phyloP scores from a whole-genome alignment of 345 rosid species.

The Angophora floribunda region DNA sequence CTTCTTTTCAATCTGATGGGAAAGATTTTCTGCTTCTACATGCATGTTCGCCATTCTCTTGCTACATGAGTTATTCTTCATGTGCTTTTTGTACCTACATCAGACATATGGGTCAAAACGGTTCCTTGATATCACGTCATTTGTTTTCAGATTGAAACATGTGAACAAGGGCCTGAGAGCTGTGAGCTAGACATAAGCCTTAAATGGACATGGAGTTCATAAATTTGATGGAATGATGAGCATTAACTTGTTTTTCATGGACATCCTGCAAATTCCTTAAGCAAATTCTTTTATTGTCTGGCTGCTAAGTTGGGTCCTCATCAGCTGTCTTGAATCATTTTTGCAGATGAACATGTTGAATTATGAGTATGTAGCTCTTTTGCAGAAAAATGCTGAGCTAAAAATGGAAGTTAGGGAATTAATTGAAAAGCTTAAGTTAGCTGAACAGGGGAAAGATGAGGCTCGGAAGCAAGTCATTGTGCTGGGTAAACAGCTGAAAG shows the following conservation, averaged over 20 bases:
- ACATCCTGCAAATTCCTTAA: neutral
- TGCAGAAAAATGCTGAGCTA: slow-evolving; percentile 20
- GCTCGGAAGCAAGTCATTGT: slow-evolving; percentile 25
- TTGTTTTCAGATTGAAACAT: neutral
- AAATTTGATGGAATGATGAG: neutral
- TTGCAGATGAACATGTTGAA: slow-evolving; percentile 21
- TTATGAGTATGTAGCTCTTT: slow-evolving; percentile 7
- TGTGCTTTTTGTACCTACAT: neutral
- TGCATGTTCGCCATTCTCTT: neutral
- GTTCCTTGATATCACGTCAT: neutral
- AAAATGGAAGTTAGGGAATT: slow-evolving; percentile 16
- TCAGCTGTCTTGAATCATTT: slow-evolving; percentile 14
- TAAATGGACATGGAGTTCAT: neutral
- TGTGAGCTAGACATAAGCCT: neutral
- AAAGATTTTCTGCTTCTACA: neutral
- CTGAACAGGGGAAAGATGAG: slow-evolving; percentile 28
- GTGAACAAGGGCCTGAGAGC: neutral
- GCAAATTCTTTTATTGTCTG: neutral
- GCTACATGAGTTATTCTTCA: neutral
- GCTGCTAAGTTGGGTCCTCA: neutral
- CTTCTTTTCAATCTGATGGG: neutral
- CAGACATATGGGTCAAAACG: neutral
- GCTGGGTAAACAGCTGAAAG: slow-evolving; percentile 26
- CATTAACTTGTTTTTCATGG: neutral
- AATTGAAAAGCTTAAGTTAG: slow-evolving; percentile 19